Evolutionary conservation across 176 grass and related monocot genomes (phyloP).

Genomic region (Echinochloa phyllopogon): DNA sequence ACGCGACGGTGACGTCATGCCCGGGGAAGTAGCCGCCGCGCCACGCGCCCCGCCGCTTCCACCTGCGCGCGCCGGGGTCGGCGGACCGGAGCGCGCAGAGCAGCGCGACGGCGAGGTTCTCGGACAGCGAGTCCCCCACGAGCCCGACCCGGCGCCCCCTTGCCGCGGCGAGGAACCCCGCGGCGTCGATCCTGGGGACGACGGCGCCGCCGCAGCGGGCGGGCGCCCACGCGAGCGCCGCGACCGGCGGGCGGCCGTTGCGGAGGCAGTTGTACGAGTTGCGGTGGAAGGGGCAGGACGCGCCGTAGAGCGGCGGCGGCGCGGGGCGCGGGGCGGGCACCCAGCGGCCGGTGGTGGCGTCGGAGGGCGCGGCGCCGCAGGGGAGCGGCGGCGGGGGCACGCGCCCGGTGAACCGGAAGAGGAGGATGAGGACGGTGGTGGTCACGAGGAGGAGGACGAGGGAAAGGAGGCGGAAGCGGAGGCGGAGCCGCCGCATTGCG

Average conservation of each 20-base stretch:
- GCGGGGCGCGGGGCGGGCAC: constrained; percentile 19
- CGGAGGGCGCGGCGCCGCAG: constrained; percentile 62
- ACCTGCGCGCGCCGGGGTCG: constrained; percentile 60
- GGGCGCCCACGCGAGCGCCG: constrained; percentile 74
- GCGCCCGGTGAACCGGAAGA: background rate
- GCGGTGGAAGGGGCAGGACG: constrained; percentile 81
- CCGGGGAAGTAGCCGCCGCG: constrained; percentile 79
- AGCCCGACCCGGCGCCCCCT: constrained; percentile 64
- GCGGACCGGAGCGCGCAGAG: constrained; percentile 69
- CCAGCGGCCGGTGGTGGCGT: constrained; percentile 70
- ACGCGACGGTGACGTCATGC: constrained; percentile 70
- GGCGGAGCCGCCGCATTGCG: background rate
- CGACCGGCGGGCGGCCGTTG: constrained; percentile 53
- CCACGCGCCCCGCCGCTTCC: constrained; percentile 93
- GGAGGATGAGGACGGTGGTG: constrained; percentile 34
- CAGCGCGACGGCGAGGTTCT: constrained; percentile 83
- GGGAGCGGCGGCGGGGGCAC: constrained; percentile 6
- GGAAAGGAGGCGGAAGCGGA: background rate
- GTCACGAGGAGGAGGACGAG: constrained; percentile 13
- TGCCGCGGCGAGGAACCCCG: constrained; percentile 52
- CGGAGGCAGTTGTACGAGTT: constrained; percentile 91
- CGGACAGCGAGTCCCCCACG: constrained; percentile 78
- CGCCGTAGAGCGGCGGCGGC: constrained; percentile 52
- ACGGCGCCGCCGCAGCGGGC: constrained; percentile 60
- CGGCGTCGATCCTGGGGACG: constrained; percentile 65